Evolutionary conservation across 2,329 filamentous ascomycete species (phyloP), one percentile per base, ranked within the genome.

Genomic region (Beauveria caledonica): DNA sequence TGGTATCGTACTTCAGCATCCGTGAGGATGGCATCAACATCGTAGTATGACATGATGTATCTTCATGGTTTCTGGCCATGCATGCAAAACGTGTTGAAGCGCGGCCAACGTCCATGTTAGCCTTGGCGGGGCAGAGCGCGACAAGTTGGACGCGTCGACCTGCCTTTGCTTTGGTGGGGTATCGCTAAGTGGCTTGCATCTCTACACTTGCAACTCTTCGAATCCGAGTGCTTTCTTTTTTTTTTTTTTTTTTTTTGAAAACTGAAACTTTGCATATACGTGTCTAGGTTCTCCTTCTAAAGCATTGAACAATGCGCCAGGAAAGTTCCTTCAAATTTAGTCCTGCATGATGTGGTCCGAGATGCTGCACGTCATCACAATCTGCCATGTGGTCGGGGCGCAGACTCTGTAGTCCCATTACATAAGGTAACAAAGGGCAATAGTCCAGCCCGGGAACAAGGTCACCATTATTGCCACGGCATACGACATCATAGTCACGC

Each of bases 1-100:
- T n/a, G 39, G 13, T n/a, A n/a, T 21, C 64, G 50, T 78, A 88
- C 87, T 77, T 92, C 90, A 54, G 89, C 86, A 72, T 94, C 90
- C 10, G 90, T 94, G 49, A 94, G 81, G 76, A 95, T 94, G 63
- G 88, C 82, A 68, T 92, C 87, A 61, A 93, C 84, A 72, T 92
- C 87, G 78, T 94, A 95, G 78, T 95, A 95, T 42, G 88, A 89
- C 84, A 87, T 77, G 45, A 25, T 39, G 39, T 27, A 25, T 21
- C 39, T 23, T 49, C 59, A 60, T 55, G 51, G 58, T 36, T 23
- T 49, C 25, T 36, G 5, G 19, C 8, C n/a, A n/a, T n/a, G n/a
- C 39, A 45, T 59, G 15, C 6, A 25, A 7, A 42, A 13, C 9
- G 29, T 60, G 50, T 42, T 49, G 50, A 42, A 33, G 49, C 33